These are phyloP conservation scores for Colletotrichum somersetense DNA, from an alignment of 2,329 filamentous ascomycete genomes.

Conservation along the genomic window DNA sequence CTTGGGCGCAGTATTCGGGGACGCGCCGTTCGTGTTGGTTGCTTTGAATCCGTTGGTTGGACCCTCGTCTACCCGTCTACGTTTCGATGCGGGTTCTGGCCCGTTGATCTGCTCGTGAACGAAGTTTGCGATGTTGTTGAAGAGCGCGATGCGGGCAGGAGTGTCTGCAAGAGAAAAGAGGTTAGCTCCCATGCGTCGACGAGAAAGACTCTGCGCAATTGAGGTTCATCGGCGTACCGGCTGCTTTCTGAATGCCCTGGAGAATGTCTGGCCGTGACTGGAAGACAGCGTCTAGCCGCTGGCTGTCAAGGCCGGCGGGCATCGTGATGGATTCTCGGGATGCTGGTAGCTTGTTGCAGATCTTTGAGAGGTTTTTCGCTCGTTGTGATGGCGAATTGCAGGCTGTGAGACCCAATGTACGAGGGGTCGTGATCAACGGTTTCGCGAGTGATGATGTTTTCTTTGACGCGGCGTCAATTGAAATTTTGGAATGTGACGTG, in stretches of 20 bases:
- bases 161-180: conserved; percentile 58
- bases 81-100: conserved; percentile 64
- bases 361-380: not conserved
- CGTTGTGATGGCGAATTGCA: not conserved
- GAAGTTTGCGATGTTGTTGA: conserved; percentile 68
- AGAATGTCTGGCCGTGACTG: conserved; percentile 68
- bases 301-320: conserved; percentile 60
- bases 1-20: conserved; percentile 41
- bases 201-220: not conserved
- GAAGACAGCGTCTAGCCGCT: conserved; percentile 66
- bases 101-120: conserved; percentile 60
- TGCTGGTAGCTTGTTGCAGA: not conserved
- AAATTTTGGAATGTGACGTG: conserved; percentile 40
- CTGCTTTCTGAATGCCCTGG: conserved; percentile 64
- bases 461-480: conserved; percentile 31
- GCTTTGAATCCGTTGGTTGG: conserved; percentile 46
- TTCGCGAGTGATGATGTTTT: not conserved
- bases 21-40: conserved; percentile 44
- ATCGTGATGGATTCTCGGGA: conserved; percentile 46
- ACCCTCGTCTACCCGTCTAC: conserved; percentile 63
- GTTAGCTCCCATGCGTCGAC: not conserved
- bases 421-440: not conserved
- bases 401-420: not conserved
- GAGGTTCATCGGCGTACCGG: conserved; percentile 56
- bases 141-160: conserved; percentile 62